A percentile compares a stretch with the other conserved stretches of the same genome.
Conservation (phyloP, 345 rosid species). For the Salix udensis region DNA sequence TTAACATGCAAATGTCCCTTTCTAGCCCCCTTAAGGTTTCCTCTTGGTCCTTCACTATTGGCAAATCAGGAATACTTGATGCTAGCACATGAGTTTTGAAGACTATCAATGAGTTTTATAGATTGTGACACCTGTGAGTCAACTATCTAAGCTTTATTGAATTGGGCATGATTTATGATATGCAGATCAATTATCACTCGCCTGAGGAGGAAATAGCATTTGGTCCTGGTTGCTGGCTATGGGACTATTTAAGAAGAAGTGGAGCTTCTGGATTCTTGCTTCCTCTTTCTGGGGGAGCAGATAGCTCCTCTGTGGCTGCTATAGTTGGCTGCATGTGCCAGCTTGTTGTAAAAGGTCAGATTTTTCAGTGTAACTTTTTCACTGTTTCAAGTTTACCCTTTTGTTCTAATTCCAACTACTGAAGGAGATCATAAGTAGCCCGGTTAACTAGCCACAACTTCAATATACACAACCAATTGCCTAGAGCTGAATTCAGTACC, state of each 20-base stretch:
- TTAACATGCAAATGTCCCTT: constrained; percentile 60
- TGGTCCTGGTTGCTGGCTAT: constrained; percentile 97
- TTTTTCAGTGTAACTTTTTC: background rate
- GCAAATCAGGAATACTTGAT: background rate
- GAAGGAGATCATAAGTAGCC: background rate
- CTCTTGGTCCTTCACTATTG: background rate
- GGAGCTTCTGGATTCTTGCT: constrained; percentile 97
- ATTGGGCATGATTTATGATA: constrained; percentile 4
- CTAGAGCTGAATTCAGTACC: background rate
- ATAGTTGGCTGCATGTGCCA: constrained; percentile 99
- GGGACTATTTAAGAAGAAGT: constrained; percentile 98
- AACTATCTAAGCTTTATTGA: constrained; percentile 1
- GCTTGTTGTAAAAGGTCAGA: constrained; percentile 82
- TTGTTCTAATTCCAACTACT: background rate
- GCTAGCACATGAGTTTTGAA: background rate
- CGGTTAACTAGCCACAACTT: background rate
- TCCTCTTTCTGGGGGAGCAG: constrained; percentile 97
- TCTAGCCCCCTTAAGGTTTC: constrained; percentile 71
- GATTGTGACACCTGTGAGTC: background rate
- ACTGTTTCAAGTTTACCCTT: background rate
- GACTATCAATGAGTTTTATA: background rate
- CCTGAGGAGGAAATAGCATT: constrained; percentile 95
- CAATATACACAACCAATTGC: background rate
- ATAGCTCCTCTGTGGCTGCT: constrained; percentile 96
- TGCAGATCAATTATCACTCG: constrained; percentile 70